These are phyloP conservation scores for Lachancea quebecensis DNA, from an alignment of 805 yeast genomes.

Conservation along the genomic window DNA sequence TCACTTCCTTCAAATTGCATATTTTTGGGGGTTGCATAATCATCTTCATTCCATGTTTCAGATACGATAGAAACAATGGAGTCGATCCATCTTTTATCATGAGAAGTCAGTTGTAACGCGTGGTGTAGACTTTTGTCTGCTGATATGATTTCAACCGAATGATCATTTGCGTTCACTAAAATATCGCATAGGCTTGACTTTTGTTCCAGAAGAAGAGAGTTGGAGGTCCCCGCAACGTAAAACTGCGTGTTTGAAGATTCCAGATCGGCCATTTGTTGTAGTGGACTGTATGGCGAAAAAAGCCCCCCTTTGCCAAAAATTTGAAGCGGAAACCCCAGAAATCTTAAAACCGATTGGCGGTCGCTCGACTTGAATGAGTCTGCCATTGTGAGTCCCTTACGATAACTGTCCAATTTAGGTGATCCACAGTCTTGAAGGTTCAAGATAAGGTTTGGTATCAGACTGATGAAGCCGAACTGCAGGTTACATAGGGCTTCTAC, in stretches of 20 bases:
- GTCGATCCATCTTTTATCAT: constrained; percentile 74
- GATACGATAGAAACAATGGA: constrained; percentile 45
- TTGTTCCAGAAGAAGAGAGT: constrained; percentile 67
- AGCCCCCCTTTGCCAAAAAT: constrained; percentile 80
- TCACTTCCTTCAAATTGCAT: constrained; percentile 65
- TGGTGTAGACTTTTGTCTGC: constrained; percentile 35
- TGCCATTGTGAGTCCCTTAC: constrained; percentile 47
- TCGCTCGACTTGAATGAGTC: constrained; percentile 70
- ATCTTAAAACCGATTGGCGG: constrained; percentile 65
- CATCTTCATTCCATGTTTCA: constrained; percentile 37
- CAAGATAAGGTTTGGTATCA: constrained; percentile 74
- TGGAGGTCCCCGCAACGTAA: constrained; percentile 82
- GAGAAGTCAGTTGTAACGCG: constrained; percentile 41
- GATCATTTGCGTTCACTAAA: constrained; percentile 58
- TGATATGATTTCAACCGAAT: constrained; percentile 41
- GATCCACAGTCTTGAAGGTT: constrained; percentile 74
- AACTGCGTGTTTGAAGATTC: constrained; percentile 48
- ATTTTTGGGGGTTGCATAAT: constrained; percentile 36
- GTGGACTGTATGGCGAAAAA: constrained; percentile 89
- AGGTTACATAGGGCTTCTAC: constrained; percentile 74
- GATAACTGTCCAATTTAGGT: constrained; percentile 54
- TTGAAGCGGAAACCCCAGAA: constrained; percentile 83
- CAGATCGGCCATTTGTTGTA: constrained; percentile 81
- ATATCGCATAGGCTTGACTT: constrained; percentile 58
- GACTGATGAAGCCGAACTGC: constrained; percentile 75